phyloP scores from a whole-genome alignment of 176 grass and related monocot species.

The Musa beccarii region DNA sequence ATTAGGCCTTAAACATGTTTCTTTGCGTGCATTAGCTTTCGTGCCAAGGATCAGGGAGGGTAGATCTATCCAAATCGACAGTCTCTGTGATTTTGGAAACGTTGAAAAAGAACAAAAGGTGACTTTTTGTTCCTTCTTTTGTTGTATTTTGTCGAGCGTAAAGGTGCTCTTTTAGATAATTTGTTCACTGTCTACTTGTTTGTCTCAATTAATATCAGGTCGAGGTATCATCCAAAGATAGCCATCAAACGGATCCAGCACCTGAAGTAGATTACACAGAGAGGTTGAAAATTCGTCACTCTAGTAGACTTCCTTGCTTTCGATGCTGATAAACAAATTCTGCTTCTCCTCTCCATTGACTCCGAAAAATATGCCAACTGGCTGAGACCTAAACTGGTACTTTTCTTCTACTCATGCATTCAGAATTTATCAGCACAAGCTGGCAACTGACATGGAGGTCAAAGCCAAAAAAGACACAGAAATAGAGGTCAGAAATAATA shows the following conservation, averaged over 20 bases:
- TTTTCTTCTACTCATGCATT: not conserved
- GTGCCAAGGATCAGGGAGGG: conserved; percentile 56
- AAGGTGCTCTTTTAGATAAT: not conserved
- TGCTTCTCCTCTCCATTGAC: not conserved
- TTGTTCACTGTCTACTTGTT: not conserved
- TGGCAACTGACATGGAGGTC: not conserved
- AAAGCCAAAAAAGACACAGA: conserved; percentile 16
- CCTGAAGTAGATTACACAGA: not conserved
- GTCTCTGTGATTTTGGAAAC: conserved; percentile 47
- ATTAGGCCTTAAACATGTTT: conserved; percentile 5
- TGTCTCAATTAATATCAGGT: not conserved
- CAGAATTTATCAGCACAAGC: not conserved
- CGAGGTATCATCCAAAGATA: not conserved
- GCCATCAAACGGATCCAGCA: not conserved
- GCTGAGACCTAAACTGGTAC: not conserved
- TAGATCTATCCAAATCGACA: conserved; percentile 46
- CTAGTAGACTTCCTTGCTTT: not conserved
- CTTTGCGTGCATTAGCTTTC: conserved; percentile 40
- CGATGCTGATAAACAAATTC: not conserved
- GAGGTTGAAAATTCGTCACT: not conserved
- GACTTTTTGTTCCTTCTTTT: not conserved
- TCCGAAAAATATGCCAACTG: not conserved
- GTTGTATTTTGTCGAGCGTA: not conserved
- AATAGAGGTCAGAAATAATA: conserved; percentile 17
- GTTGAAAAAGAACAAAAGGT: conserved; percentile 43